Base-by-base conservation (phyloP, 1,284 basidiomycete species). In the Ganoderma resinaceum region DNA sequence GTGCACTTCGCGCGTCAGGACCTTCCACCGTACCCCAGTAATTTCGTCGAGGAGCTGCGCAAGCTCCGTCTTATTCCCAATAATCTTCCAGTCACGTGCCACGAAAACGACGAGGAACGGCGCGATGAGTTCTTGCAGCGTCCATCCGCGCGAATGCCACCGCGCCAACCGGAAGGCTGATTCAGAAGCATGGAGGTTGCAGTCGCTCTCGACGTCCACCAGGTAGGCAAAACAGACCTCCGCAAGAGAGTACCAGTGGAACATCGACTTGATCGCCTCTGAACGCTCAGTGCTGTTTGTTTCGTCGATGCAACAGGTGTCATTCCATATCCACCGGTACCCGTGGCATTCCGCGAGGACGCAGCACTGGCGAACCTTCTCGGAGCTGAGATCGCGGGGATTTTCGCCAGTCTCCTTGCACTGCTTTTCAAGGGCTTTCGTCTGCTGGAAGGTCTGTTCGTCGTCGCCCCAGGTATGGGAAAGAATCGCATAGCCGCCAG, bases 251-350 rank as follows among this genome's bases (percentile, higher is more conserved):
- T 66, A 69, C 53, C 53, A 69, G 8, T 20, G 57, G 61, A 62
- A 69, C 68, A 69, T 69, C 14, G 68, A 69, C 52, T 69, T 69
- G 61, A 69, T 66, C 7, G 68, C 64, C 65, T 69, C 68, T 20
- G 68, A 66, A 6, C 61, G 65, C 46, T 69, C 68, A 0, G 65
- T 43, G 40, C 65, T 65, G 63, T 63, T 65, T n/a, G 42, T 62
- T 60, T 69, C 63, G 65, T 69, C 61, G 52, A 69, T 69, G 49
- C 68, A 69, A 57, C 68, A 69, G 2, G 68, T 66, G 58, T 69
- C 65, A 49, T 62, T 63, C 68, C 68, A 69, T 12, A 66, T 23
- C 64, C 61, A 69, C 29, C 26, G 16, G 29, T 29, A 53, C 7
- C 46, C 33, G 26, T 38, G 11, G 9, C 35, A n/a, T 26, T 53